A percentile compares a stretch with the other conserved stretches of the same genome.
These are phyloP conservation scores for Aureobasidium leucospermi DNA, from an alignment of 2,329 filamentous ascomycete species.

Conservation along the genomic window DNA sequence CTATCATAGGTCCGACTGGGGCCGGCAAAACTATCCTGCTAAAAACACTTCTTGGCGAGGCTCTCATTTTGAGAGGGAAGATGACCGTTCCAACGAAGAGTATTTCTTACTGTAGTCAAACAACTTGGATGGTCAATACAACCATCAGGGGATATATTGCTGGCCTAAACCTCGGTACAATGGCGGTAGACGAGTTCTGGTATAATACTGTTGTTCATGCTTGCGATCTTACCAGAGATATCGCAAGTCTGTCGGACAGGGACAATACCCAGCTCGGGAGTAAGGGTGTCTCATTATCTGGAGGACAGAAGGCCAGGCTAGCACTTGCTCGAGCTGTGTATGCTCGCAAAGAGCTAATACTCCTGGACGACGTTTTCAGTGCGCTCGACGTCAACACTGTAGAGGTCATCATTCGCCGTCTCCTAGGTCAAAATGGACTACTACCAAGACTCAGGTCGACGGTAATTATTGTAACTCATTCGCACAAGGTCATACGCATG, in stretches of 20 bases:
- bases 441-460: not conserved
- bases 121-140: not conserved
- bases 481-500: not conserved
- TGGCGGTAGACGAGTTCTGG: slow-evolving; percentile 19
- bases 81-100: not conserved
- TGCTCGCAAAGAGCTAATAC: slow-evolving; percentile 65
- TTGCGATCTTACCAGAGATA: slow-evolving; percentile 31
- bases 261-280: slow-evolving; percentile 46
- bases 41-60: not conserved
- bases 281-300: slow-evolving; percentile 45
- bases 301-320: slow-evolving; percentile 47
- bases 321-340: slow-evolving; percentile 69
- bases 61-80: not conserved
- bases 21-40: not conserved
- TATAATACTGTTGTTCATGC: slow-evolving; percentile 32
- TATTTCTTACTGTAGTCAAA: not conserved
- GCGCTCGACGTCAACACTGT: slow-evolving; percentile 55
- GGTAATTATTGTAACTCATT: not conserved
- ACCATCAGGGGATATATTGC: not conserved
- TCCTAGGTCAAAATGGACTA: not conserved
- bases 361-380: slow-evolving; percentile 74
- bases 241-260: slow-evolving; percentile 33
- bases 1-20: not conserved
- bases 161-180: not conserved
- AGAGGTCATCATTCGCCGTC: not conserved